Conservation (phyloP, 108 stramenopile species). For the Stephanodiscus triporus region DNA sequence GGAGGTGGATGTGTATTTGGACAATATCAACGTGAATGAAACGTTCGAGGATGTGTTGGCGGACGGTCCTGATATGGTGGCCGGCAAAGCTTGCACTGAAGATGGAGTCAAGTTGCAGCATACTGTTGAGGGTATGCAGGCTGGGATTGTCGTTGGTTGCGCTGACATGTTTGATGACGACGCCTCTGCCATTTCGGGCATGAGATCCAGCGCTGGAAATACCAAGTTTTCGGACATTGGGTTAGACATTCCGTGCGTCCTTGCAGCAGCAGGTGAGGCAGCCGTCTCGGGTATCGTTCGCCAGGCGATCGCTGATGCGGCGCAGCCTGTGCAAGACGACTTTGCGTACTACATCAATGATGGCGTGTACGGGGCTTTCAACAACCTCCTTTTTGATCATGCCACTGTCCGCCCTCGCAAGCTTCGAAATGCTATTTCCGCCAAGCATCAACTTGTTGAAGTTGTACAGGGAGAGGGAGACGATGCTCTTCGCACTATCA, state of each 20-base stretch:
- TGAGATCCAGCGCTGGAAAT: too few species aligned
- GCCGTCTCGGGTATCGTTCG: constrained; percentile 68
- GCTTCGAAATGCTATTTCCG: constrained; percentile 47
- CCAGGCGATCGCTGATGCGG: constrained; percentile 67
- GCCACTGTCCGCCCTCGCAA: constrained; percentile 75
- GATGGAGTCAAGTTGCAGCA: too few species aligned
- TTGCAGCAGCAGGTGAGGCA: constrained; percentile 78
- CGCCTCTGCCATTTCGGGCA: too few species aligned
- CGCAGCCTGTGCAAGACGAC: constrained; percentile 63
- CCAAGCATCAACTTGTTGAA: constrained; percentile 34
- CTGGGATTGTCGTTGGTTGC: too few species aligned
- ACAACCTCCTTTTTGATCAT: constrained; percentile 92
- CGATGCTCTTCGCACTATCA: constrained; percentile 47
- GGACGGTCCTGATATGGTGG: too few species aligned
- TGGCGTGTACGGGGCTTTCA: constrained; percentile 94
- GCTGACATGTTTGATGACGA: too few species aligned
- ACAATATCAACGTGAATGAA: constrained; percentile 53
- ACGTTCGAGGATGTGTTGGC: constrained; percentile 42
- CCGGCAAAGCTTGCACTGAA: too few species aligned
- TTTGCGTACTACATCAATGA: constrained; percentile 92
- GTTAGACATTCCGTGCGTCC: constrained; percentile 44
- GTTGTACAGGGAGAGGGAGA: constrained; percentile 40
- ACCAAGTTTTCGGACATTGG: constrained; percentile 9
- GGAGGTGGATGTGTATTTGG: constrained; percentile 67
- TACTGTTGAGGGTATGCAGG: too few species aligned